Percentiles rank a stretch among this genome's conserved stretches.
These are phyloP conservation scores for Aphanocladium album DNA, from an alignment of 2,329 filamentous ascomycete species.

Conservation along the genomic window DNA sequence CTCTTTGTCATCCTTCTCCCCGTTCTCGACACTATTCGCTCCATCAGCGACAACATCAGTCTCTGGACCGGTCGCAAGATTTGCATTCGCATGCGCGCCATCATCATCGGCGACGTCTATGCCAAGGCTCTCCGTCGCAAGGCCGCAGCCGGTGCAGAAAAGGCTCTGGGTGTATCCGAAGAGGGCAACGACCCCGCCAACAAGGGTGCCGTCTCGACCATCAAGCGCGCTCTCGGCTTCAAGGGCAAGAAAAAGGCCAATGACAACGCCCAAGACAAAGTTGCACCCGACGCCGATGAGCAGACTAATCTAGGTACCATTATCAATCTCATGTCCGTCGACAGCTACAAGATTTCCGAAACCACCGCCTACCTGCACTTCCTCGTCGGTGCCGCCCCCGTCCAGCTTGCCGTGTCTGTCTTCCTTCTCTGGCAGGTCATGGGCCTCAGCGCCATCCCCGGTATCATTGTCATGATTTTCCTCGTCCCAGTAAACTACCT, in stretches of 20 bases:
- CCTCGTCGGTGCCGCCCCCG: conserved; percentile 84
- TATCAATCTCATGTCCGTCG: conserved; percentile 98
- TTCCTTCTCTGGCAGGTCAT: conserved; percentile 82
- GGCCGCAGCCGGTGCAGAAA: conserved; percentile 72
- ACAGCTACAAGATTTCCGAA: conserved; percentile 97
- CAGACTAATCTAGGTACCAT: conserved; percentile 96
- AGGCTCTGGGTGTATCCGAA: conserved; percentile 55
- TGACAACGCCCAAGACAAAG: conserved; percentile 32
- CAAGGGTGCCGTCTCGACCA: conserved; percentile 39
- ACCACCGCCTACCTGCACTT: conserved; percentile 94
- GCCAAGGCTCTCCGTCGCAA: conserved; percentile 90
- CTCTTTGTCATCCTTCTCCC: conserved; percentile 90
- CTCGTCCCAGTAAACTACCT: conserved; percentile 86
- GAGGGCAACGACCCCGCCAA: conserved; percentile 31
- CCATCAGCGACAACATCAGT: conserved; percentile 77
- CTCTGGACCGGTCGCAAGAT: conserved; percentile 93
- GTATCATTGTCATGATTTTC: conserved; percentile 82
- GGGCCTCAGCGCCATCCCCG: conserved; percentile 88
- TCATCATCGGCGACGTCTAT: conserved; percentile 96
- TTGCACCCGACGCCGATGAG: conserved; percentile 45
- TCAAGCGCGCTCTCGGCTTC: conserved; percentile 55
- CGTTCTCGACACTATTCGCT: conserved; percentile 73
- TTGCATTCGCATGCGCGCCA: conserved; percentile 86
- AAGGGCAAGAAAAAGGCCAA: conserved; percentile 40
- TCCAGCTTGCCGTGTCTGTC: conserved; percentile 79